phyloP scores from a whole-genome alignment of 768 basidiomycete genomes.

The Boletus sp. region DNA sequence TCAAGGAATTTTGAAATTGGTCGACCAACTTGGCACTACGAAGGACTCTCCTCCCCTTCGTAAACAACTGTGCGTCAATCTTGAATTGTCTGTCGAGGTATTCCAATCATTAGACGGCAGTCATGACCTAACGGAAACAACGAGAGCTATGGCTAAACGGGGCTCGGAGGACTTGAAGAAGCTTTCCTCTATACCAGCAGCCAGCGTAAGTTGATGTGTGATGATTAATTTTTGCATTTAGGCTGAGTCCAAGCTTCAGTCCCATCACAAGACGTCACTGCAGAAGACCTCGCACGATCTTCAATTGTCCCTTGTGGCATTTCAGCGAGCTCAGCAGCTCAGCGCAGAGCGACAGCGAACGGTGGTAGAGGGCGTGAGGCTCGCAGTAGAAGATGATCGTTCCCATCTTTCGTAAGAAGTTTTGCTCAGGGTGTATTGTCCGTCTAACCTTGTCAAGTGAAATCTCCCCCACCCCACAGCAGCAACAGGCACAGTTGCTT shows the following conservation, averaged over 20 bases:
- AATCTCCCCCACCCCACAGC: slow-evolving; percentile 47
- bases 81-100: not conserved
- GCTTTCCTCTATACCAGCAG: slow-evolving; percentile 64
- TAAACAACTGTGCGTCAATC: slow-evolving; percentile 72
- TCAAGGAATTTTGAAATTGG: slow-evolving; percentile 90
- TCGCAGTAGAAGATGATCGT: slow-evolving; percentile 77
- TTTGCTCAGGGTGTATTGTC: not conserved
- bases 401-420: slow-evolving; percentile 28
- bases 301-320: slow-evolving; percentile 83
- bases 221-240: not conserved
- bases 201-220: slow-evolving; percentile 45
- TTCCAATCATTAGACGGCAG: slow-evolving; percentile 39
- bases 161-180: slow-evolving; percentile 93
- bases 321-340: slow-evolving; percentile 87
- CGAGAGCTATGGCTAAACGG: slow-evolving; percentile 92
- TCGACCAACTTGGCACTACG: slow-evolving; percentile 89
- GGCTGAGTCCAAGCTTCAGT: slow-evolving; percentile 39
- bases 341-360: slow-evolving; percentile 89
- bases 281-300: slow-evolving; percentile 95
- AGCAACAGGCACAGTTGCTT: slow-evolving; percentile 68
- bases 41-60: slow-evolving; percentile 79
- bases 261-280: slow-evolving; percentile 77
- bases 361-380: slow-evolving; percentile 83
- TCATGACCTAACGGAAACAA: slow-evolving; percentile 92
- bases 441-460: slow-evolving; percentile 23